Evolutionary conservation across 2,329 filamentous ascomycete species (phyloP), one percentile per base, ranked within the genome.

Genomic region (Hirsutella rhossiliensis): DNA sequence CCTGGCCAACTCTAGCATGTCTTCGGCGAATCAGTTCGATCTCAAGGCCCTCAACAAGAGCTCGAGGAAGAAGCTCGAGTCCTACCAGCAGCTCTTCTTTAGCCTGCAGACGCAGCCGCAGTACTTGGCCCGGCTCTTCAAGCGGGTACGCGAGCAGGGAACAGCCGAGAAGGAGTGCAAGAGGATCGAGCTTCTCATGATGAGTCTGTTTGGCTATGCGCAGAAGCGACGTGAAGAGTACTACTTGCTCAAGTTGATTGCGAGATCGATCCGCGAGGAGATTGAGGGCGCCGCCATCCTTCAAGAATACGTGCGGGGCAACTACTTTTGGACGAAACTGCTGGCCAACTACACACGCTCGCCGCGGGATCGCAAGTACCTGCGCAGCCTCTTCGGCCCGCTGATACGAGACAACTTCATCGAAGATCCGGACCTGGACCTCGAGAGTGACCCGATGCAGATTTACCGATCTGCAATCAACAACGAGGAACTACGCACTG

Each of bases 51-150:
- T 98, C 54, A 98, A 98, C 71, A 97, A 97, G 67, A 87, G 86
- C 55, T 97, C 92, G 1, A 76, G 92, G 50, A 87, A 86, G 65
- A 98, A 97, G 72, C 76, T 98, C 1, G 90, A 96, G 54, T 87
- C 87, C 20, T 98, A 98, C 60, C 94, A 98, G 62, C 88, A 97
- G 58, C 76, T 98, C 13, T 98, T 98, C 68, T 97, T 98, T 71
- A 83, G 89, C 48, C 76, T 98, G 4, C 92, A 98, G 60, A 98
- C 92, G 0, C 94, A 98, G 55, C 87, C 92, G 4, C 87, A 94
- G 50, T 98, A 98, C 57, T 76, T 98, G 37, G 87, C 89, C 27
- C 78, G 89, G 12, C 73, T 97, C 2, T 96, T 97, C 72, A 82
- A 80, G 60, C 78, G 83, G 38, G 67, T 97, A 28, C 81, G 88